A percentile compares a stretch with the other conserved stretches of the same genome.
phyloP scores from a whole-genome alignment of 768 basidiomycete species.

The Kwoniella shandongensis region DNA sequence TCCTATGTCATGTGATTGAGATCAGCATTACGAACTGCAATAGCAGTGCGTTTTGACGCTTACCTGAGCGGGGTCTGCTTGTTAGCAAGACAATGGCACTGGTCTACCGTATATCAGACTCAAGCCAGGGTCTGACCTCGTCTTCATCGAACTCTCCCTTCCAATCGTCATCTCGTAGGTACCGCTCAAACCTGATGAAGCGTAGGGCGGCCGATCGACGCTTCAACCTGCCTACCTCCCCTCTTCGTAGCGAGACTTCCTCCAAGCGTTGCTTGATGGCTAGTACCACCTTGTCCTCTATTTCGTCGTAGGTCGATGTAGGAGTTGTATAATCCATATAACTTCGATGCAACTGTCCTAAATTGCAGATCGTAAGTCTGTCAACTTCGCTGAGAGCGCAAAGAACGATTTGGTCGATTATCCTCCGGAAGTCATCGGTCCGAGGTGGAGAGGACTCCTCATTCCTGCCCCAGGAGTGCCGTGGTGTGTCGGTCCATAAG shows the following conservation, averaged over 20 bases:
- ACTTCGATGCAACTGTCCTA: conserved; percentile 1
- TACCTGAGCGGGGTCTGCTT: too few relatives aligned
- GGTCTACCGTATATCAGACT: too few relatives aligned
- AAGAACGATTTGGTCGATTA: conserved; percentile 6
- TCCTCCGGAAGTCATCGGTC: neutral
- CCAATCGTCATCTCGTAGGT: conserved; percentile 6
- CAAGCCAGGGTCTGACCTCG: conserved; percentile 10
- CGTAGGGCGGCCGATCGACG: neutral
- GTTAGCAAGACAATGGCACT: too few relatives aligned
- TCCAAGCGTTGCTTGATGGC: neutral
- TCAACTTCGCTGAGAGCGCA: neutral
- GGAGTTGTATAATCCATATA: neutral
- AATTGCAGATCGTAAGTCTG: conserved; percentile 9
- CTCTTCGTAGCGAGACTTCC: neutral
- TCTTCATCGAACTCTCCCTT: conserved; percentile 10
- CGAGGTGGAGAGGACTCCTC: neutral
- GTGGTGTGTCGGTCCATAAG: conserved; percentile 4
- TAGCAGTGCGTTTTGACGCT: too few relatives aligned
- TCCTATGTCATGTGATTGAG: conserved; percentile 1
- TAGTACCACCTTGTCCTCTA: neutral
- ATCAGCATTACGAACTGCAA: neutral
- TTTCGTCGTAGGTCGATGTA: neutral
- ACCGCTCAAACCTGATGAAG: conserved; percentile 6
- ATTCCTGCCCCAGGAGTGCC: neutral
- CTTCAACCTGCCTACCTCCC: neutral